Percentiles rank a stretch among this genome's conserved stretches.
These are phyloP conservation scores for Chaetomium sp. DNA, from an alignment of 2,329 filamentous ascomycete species.

Conservation along the genomic window DNA sequence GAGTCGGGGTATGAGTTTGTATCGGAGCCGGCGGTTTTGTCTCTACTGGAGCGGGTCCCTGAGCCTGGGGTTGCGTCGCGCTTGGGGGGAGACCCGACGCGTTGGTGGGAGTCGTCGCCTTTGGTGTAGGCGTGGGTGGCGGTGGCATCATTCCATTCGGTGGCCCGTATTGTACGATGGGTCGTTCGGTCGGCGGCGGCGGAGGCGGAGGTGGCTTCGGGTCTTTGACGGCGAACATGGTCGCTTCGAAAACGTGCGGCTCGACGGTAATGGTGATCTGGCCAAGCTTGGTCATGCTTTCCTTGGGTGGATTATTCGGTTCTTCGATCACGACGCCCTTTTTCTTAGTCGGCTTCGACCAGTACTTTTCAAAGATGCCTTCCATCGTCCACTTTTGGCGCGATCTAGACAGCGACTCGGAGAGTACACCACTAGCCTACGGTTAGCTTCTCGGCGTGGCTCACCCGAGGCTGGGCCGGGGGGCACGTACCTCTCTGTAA, in stretches of 20 bases:
- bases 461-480: not conserved
- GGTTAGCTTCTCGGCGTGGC: constrained; percentile 20
- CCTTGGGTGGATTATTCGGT: constrained; percentile 67
- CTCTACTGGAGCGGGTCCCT: constrained; percentile 20
- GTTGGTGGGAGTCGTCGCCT: constrained; percentile 35
- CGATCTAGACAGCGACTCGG: constrained; percentile 72
- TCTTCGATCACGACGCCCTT: constrained; percentile 67
- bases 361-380: constrained; percentile 75
- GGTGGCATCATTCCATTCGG: constrained; percentile 64
- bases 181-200: constrained; percentile 47
- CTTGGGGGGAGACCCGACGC: constrained; percentile 22
- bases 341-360: constrained; percentile 71
- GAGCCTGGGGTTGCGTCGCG: constrained; percentile 20
- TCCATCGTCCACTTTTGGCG: constrained; percentile 72
- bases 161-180: constrained; percentile 67
- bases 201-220: constrained; percentile 52
- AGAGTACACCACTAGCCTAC: constrained; percentile 67
- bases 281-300: constrained; percentile 73
- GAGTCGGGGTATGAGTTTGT: constrained; percentile 23
- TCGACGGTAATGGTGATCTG: constrained; percentile 74
- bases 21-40: constrained; percentile 29
- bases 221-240: constrained; percentile 71
- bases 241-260: constrained; percentile 77
- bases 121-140: constrained; percentile 47
- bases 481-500: constrained; percentile 66